Conservation (phyloP, 176 grass and related monocot species). For the Juncus effusus region DNA sequence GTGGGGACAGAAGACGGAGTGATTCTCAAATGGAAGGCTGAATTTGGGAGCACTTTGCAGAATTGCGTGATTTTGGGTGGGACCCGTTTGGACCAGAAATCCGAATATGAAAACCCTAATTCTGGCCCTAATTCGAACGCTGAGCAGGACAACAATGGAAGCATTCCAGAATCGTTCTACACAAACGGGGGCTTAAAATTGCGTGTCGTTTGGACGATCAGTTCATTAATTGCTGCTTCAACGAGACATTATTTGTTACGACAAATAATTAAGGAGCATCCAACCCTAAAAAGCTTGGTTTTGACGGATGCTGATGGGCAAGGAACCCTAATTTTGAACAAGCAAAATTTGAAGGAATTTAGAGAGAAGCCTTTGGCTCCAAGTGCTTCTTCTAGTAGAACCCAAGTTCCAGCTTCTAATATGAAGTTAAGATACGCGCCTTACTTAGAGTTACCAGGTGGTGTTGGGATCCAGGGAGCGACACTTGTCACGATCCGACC, state of each 20-base stretch:
- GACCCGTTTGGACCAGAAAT: slow-evolving; percentile 50
- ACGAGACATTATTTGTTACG: slow-evolving; percentile 82
- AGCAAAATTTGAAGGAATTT: slow-evolving; percentile 80
- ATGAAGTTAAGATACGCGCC: slow-evolving; percentile 90
- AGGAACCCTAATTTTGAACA: slow-evolving; percentile 71
- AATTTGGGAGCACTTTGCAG: slow-evolving; percentile 87
- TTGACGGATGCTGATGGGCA: slow-evolving; percentile 67
- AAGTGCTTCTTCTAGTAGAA: slow-evolving; percentile 76
- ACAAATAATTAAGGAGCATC: slow-evolving; percentile 80
- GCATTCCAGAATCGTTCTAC: slow-evolving; percentile 94
- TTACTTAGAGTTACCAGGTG: slow-evolving; percentile 73
- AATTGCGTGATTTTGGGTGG: slow-evolving; percentile 81
- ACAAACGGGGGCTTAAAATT: slow-evolving; percentile 86
- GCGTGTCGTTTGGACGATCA: slow-evolving; percentile 95
- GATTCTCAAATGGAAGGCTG: slow-evolving; percentile 78
- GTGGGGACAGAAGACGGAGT: slow-evolving; percentile 76
- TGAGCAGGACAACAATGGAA: slow-evolving; percentile 60
- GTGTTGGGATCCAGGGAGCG: slow-evolving; percentile 65
- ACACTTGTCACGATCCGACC: slow-evolving; percentile 82
- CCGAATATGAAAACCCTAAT: slow-evolving; percentile 26
- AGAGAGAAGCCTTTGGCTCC: slow-evolving; percentile 69
- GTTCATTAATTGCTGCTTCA: slow-evolving; percentile 82
- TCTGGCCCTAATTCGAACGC: slow-evolving; percentile 9
- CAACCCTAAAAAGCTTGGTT: slow-evolving; percentile 63
- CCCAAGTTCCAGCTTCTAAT: slow-evolving; percentile 81